Base-by-base conservation (phyloP, 2,329 filamentous ascomycete species). In the Blastomyces gilchristii region DNA sequence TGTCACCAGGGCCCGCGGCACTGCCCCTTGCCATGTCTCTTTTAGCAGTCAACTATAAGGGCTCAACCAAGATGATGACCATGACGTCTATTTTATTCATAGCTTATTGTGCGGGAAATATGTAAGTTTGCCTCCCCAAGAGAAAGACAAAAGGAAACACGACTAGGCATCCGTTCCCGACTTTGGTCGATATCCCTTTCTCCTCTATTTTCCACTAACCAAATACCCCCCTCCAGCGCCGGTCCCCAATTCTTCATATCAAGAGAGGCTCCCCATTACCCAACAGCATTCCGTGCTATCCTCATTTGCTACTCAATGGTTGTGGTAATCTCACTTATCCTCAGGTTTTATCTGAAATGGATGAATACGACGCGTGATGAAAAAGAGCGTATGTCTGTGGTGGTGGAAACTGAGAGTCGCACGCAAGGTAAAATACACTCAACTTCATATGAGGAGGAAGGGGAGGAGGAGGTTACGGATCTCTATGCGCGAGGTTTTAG, bases 11-110 rank as follows among this genome's bases (percentile, higher is more conserved):
- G 0, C 80, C 83, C 0, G 76, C 81, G 0, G 80, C 80, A 1
- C 77, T 85, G 72, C 83, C 83, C 0, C 76, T 86, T 1, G 77
- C 78, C 12, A 77, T 85, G 72, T 79, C 82, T 0, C 78, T 85
- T 0, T 79, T 84, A 3, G 80, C 82, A 68, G 77, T 80, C 18
- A 85, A 85, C 68, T 82, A 80, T 66, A 77, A 79, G 14, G 83
- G 83, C 18, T 80, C 83, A 25, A 83, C 82, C 41, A 85, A 85
- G 75, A 85, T 84, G 71, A 82, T 83, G 78, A 83, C 82, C 7
- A 80, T 84, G 62, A 84, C 81, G 1, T 81, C 81, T 0, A 67
- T 85, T 67, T 70, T 85, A 3, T 84, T 85, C 65, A 68, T 84
- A 11, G 79, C 78, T 2, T 85, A 84, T 67, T 85, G 82, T 61